Conservation (phyloP, 257 asterid genomes). For the Solanum etuberosum region DNA sequence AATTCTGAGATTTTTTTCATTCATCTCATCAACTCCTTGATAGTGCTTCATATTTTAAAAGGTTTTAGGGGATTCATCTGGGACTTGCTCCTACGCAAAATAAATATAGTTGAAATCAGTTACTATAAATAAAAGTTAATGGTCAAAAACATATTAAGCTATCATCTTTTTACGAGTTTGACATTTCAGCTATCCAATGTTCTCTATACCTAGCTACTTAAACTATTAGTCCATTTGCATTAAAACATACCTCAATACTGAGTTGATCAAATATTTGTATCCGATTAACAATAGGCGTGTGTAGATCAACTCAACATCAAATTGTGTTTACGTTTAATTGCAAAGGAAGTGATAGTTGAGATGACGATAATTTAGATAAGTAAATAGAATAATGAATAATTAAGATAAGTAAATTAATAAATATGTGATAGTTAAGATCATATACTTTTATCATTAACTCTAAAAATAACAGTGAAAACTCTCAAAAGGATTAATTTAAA, state of each 20-base stretch:
- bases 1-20: neutral
- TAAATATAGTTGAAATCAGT: neutral
- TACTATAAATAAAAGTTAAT: neutral
- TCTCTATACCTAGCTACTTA: neutral
- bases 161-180: too few species aligned
- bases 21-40: neutral
- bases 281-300: accelerated
- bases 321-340: neutral
- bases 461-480: neutral
- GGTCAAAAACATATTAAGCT: too few species aligned
- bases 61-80: too few species aligned
- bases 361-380: neutral
- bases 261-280: neutral
- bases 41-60: neutral
- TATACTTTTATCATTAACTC: neutral
- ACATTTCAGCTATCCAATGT: too few species aligned
- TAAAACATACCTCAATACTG: neutral
- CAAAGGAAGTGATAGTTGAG: neutral
- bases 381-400: neutral
- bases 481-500: neutral
- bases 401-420: neutral
- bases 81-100: too few species aligned
- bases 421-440: neutral
- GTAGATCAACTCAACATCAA: accelerated
- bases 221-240: neutral